Evolutionary conservation across 495 filamentous ascomycete genomes (phyloP), one percentile per base, ranked within the genome.

Genomic region (Xylaria cubensis): DNA sequence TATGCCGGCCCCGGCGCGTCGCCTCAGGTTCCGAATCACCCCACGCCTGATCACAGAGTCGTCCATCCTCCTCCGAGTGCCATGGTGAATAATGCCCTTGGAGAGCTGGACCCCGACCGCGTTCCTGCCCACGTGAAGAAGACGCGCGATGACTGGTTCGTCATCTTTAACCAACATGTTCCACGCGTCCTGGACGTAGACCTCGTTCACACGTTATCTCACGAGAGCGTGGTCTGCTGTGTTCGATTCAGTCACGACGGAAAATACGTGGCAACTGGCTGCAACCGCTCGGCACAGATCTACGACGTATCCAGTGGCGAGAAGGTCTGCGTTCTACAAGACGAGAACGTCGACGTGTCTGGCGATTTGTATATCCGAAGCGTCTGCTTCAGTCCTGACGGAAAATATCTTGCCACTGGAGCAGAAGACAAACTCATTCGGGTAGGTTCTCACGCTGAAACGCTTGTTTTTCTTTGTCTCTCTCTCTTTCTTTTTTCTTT

Each of bases 341-440:
- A 97, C 75, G 94, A 96, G 73, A 90, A 86, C 51, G 93, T 93
- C 61, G 94, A 97, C 76, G 89, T 92, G 63, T 91, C 89, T 69
- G 93, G 94, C 3, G 94, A 97, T 82, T 85, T 97, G 21, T 97
- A 97, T 77, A 97, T 97, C 74, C 84, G 94, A 75, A 97, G 94
- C 76, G 94, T 97, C 42, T 97, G 94, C 82, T 97, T 97, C 84
- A 96, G 93, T 79, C 94, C 94, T 2, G 94, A 97, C 80, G 94
- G 94, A 58, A 91, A 92, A 80, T 97, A 92, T 69, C 88, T 97
- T 36, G 94, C 94, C 4, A 97, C 94, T 34, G 94, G 94, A 74
- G 94, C 94, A 8, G 94, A 97, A 77, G 94, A 97, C 81, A 97
- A 97, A 82, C 88, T 94, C 79, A 97, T 97, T 81, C 86, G 94